Percentiles rank a stretch among this genome's conserved stretches.
These are phyloP conservation scores for Drechmeria coniospora DNA, from an alignment of 2,329 filamentous ascomycete genomes.

Conservation along the genomic window DNA sequence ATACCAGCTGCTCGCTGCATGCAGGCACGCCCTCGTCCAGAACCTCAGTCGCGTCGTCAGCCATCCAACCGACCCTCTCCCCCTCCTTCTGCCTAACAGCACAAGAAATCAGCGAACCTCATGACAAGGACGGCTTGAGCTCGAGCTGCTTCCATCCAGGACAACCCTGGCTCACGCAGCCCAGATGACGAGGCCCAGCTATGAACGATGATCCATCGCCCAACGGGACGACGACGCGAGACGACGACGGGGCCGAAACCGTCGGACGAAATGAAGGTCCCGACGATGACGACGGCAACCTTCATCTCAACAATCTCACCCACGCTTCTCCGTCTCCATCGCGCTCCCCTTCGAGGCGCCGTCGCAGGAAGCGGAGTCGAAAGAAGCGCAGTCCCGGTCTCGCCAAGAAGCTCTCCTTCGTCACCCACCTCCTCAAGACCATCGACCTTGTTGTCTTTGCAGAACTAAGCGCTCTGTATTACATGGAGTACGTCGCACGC, in stretches of 20 bases:
- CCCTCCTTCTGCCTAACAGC: no score
- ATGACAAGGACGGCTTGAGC: constrained; percentile 9
- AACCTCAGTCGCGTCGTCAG: no score
- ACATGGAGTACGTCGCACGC: constrained; percentile 44
- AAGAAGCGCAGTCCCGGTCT: constrained; percentile 26
- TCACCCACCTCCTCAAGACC: constrained; percentile 43
- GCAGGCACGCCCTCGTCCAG: no score
- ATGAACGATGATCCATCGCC: constrained; percentile 32
- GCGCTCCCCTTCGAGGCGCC: constrained; percentile 14
- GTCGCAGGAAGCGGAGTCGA: constrained; percentile 19
- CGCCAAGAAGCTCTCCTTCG: constrained; percentile 43
- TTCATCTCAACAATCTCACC: neutral
- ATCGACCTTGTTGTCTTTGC: constrained; percentile 49
- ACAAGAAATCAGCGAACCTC: constrained; percentile 1
- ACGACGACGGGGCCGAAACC: neutral
- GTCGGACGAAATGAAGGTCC: neutral
- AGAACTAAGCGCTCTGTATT: constrained; percentile 51
- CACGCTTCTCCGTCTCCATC: constrained; percentile 8
- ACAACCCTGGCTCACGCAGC: constrained; percentile 12
- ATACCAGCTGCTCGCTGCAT: no score
- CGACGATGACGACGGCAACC: constrained; percentile 3
- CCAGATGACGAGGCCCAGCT: constrained; percentile 22
- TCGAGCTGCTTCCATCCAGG: constrained; percentile 15
- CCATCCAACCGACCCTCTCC: no score
- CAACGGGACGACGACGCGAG: neutral